Conservation (phyloP, 352 stramenopile species). For the Thraustochytrium sp. region DNA sequence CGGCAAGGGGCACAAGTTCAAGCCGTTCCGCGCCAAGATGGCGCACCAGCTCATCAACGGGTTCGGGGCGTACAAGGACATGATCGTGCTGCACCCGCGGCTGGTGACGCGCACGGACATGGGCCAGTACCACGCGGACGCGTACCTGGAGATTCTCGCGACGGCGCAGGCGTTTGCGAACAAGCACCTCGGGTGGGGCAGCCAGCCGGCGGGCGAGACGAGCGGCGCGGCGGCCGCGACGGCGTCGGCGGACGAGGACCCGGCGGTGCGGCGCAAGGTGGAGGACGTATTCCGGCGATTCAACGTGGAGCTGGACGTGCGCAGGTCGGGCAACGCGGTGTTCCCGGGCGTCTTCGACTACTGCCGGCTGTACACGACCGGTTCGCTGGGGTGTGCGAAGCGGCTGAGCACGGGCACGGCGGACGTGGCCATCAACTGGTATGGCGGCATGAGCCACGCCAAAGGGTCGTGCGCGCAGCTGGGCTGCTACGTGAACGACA, state of each 20-base stretch:
- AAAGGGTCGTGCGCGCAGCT: constrained; percentile 91
- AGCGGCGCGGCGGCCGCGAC: not conserved
- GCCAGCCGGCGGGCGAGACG: not conserved
- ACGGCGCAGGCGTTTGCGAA: constrained; percentile 13
- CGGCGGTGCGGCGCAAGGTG: not conserved
- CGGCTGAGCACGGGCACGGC: constrained; percentile 88
- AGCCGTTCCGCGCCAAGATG: constrained; percentile 29
- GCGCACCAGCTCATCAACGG: constrained; percentile 12
- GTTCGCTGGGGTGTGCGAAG: constrained; percentile 90
- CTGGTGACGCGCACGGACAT: constrained; percentile 28
- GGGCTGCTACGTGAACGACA: constrained; percentile 97
- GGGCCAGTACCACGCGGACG: constrained; percentile 33
- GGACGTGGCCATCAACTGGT: constrained; percentile 97
- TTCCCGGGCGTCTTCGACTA: constrained; percentile 99
- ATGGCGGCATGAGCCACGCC: constrained; percentile 93
- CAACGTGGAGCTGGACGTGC: constrained; percentile 3
- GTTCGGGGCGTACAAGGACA: not conserved
- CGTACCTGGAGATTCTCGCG: constrained; percentile 30
- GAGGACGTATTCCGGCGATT: constrained; percentile 31
- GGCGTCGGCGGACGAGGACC: not conserved
- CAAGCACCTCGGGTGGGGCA: not conserved
- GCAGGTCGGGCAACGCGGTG: constrained; percentile 51
- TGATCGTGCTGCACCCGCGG: constrained; percentile 3
- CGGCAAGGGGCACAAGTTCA: not conserved
- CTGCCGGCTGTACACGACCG: constrained; percentile 92